A percentile compares a stretch with the other conserved stretches of the same genome.
Evolutionary conservation across 495 filamentous ascomycete genomes (phyloP).

Genomic region (Podospora appendiculata): DNA sequence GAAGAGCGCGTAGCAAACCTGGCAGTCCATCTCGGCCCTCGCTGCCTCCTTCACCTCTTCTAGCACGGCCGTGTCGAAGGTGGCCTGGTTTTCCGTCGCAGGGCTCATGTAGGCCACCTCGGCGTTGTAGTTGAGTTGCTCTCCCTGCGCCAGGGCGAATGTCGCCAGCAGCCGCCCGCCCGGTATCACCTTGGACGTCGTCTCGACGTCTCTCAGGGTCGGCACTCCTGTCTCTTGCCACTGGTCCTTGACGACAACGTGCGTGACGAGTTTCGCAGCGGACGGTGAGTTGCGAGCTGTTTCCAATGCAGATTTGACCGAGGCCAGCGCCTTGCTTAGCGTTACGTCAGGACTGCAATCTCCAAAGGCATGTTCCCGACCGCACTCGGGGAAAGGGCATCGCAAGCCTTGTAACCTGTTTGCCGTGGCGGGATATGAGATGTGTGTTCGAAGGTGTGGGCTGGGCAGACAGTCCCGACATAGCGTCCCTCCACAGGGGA

Average conservation of each 20-base stretch:
- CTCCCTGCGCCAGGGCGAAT: conserved; percentile 46
- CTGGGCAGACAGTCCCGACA: conserved; percentile 70
- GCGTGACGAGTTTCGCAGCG: conserved; percentile 18
- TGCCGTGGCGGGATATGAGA: conserved; percentile 64
- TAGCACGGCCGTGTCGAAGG: conserved; percentile 45
- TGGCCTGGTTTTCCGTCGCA: conserved; percentile 4
- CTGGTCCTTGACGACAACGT: conserved; percentile 32
- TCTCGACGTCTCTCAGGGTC: conserved; percentile 25
- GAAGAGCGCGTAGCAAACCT: conserved; percentile 76
- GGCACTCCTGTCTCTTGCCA: conserved; percentile 35
- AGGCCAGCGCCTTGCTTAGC: conserved; percentile 54
- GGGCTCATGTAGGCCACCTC: conserved; percentile 35
- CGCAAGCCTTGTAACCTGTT: conserved; percentile 58
- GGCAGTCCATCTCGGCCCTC: conserved; percentile 71
- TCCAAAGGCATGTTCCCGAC: conserved; percentile 60
- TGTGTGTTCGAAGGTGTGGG: conserved; percentile 50
- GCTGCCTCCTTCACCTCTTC: conserved; percentile 50
- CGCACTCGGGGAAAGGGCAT: conserved; percentile 64
- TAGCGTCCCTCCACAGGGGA: conserved; percentile 76
- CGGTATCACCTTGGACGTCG: conserved; percentile 20
- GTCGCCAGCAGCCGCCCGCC: conserved; percentile 58
- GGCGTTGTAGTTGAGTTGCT: conserved; percentile 42
- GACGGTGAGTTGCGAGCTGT: conserved; percentile 20
- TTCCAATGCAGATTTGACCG: conserved; percentile 42
- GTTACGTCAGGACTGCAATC: conserved; percentile 76